These are phyloP conservation scores for Skeletonema tropicum DNA, from an alignment of 108 stramenopile genomes.

Conservation along the genomic window DNA sequence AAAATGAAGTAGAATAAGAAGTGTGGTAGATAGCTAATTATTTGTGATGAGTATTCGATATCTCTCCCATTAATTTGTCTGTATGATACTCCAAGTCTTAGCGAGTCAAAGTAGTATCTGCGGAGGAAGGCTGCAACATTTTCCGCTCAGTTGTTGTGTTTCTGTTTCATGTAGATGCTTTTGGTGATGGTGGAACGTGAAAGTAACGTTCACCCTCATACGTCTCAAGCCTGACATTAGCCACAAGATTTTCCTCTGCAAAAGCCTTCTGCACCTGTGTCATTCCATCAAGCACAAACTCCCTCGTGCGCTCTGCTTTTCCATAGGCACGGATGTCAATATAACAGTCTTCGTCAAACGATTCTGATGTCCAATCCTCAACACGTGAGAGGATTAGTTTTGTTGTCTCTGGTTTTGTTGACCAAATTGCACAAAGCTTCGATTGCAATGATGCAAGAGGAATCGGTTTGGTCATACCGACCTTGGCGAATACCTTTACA, in stretches of 20 bases:
- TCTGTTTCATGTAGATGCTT: neutral
- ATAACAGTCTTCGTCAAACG: slow-evolving; percentile 73
- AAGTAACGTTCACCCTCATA: slow-evolving; percentile 80
- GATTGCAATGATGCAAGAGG: slow-evolving; percentile 62
- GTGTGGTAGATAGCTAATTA: too few relatives aligned
- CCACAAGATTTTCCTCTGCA: slow-evolving; percentile 61
- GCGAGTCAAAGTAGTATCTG: too few relatives aligned
- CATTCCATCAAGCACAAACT: slow-evolving; percentile 73
- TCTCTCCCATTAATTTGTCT: neutral
- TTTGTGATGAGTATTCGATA: too few relatives aligned
- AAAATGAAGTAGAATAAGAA: neutral
- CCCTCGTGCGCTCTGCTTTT: slow-evolving; percentile 67
- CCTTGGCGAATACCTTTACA: slow-evolving; percentile 69
- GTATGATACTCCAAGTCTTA: neutral
- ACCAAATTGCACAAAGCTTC: slow-evolving; percentile 72
- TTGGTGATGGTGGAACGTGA: slow-evolving; percentile 69
- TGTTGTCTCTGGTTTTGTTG: slow-evolving; percentile 68
- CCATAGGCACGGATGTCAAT: slow-evolving; percentile 72
- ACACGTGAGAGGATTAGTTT: slow-evolving; percentile 69
- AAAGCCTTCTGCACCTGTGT: slow-evolving; percentile 66
- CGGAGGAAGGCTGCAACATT: neutral
- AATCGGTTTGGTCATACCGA: slow-evolving; percentile 61
- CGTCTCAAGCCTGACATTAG: slow-evolving; percentile 72
- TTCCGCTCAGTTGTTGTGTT: neutral
- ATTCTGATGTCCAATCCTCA: slow-evolving; percentile 82